Percentiles rank a stretch among this genome's conserved stretches.
phyloP scores from a whole-genome alignment of 148 eudicot species.

The Diospyros kaki region DNA sequence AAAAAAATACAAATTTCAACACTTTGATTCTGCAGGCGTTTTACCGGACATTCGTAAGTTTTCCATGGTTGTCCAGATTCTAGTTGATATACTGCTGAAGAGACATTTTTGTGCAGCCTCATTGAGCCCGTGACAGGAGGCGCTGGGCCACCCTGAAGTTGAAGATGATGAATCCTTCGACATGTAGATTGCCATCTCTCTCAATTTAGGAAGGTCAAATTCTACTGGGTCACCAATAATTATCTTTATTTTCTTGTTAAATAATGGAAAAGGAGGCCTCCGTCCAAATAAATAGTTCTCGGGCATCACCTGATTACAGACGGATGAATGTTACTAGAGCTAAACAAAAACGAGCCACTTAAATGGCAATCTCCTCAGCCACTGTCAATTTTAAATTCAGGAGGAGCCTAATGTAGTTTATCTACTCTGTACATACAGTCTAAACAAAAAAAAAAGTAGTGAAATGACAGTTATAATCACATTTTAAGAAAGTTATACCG shows the following conservation, averaged over 20 bases:
- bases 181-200: conserved; percentile 39
- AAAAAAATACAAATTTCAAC: too few species aligned
- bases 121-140: conserved; percentile 41
- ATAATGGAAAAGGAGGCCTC: conserved; percentile 75
- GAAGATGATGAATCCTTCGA: conserved; percentile 40
- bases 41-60: conserved; percentile 28
- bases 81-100: conserved; percentile 66
- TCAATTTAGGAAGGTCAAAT: conserved; percentile 67
- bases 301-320: conserved; percentile 73
- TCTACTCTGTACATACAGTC: not conserved
- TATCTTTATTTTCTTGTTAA: conserved; percentile 59
- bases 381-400: not conserved
- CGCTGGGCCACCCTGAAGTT: conserved; percentile 55
- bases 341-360: not conserved
- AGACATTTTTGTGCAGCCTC: conserved; percentile 75
- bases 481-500: not conserved
- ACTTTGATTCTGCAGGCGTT: too few species aligned
- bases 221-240: conserved; percentile 77
- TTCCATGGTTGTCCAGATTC: conserved; percentile 68
- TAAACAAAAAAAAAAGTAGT: too few species aligned
- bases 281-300: conserved; percentile 74
- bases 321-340: not conserved
- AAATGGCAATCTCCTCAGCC: not conserved
- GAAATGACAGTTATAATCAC: too few species aligned
- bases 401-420: not conserved